Conservation (phyloP, 2,329 filamentous ascomycete genomes). For the Sodiomyces alkalinus region DNA sequence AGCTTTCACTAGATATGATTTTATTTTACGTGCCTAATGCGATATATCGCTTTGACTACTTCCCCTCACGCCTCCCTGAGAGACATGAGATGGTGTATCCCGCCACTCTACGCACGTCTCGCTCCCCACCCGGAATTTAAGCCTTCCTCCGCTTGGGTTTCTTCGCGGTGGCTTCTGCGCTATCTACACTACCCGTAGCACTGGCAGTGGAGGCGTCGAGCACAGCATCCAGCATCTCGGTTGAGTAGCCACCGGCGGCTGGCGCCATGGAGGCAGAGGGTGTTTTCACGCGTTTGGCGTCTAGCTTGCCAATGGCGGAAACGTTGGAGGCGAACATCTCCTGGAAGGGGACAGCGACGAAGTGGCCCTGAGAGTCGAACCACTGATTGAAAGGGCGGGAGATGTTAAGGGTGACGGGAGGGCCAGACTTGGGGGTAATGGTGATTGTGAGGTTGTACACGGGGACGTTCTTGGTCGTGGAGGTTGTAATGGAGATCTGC, state of each 20-base stretch:
- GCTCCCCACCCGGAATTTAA: too few species aligned
- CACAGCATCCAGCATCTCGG: slow-evolving; percentile 34
- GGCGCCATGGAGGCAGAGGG: slow-evolving; percentile 15
- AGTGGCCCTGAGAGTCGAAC: slow-evolving; percentile 61
- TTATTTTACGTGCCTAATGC: too few species aligned
- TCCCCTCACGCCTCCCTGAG: too few species aligned
- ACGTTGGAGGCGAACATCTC: slow-evolving; percentile 57
- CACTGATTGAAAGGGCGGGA: slow-evolving; percentile 54
- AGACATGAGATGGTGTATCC: too few species aligned
- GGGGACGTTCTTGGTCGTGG: slow-evolving; percentile 64
- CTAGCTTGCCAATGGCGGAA: slow-evolving; percentile 47
- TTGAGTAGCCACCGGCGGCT: slow-evolving; percentile 18
- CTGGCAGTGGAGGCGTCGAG: slow-evolving; percentile 17
- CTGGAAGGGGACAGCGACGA: slow-evolving; percentile 65
- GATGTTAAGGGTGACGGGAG: slow-evolving; percentile 33
- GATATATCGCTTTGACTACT: too few species aligned
- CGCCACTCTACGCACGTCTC: too few species aligned
- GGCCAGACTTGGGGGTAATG: slow-evolving; percentile 25
- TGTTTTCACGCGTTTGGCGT: slow-evolving; percentile 39
- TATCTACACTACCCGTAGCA: slow-evolving; percentile 14
- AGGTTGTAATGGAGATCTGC: slow-evolving; percentile 59
- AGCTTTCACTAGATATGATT: too few species aligned
- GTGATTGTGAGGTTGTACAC: slow-evolving; percentile 63
- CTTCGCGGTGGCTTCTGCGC: slow-evolving; percentile 19
- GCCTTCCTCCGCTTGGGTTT: slow-evolving; percentile 32